These are phyloP conservation scores for Yamadazyma oceani DNA, from an alignment of 1,139 yeast species.

Conservation along the genomic window DNA sequence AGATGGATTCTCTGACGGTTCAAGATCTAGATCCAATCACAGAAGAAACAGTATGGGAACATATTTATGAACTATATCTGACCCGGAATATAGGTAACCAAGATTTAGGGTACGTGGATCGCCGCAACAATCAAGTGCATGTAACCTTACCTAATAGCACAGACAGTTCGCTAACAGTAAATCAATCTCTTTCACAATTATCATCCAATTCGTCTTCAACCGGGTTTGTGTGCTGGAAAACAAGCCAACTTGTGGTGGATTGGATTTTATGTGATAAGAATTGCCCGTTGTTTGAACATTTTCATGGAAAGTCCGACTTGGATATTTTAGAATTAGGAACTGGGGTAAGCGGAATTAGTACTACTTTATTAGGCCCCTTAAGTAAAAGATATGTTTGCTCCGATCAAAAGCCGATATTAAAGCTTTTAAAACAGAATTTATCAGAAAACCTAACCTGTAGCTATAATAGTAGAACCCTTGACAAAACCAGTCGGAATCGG, in stretches of 20 bases:
- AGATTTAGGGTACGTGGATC: constrained; percentile 51
- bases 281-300: constrained; percentile 23
- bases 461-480: not conserved
- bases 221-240: constrained; percentile 68
- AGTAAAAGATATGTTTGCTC: constrained; percentile 51
- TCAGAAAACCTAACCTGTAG: constrained; percentile 26
- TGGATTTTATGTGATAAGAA: constrained; percentile 42
- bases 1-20: no score
- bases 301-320: constrained; percentile 14
- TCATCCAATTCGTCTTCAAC: constrained; percentile 56
- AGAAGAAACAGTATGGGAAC: constrained; percentile 38
- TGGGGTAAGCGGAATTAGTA: constrained; percentile 62
- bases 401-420: constrained; percentile 60
- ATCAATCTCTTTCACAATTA: constrained; percentile 44
- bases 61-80: constrained; percentile 49
- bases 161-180: constrained; percentile 31
- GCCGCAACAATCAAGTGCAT: constrained; percentile 28
- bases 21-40: constrained; percentile 17
- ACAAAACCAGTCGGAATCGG: not conserved
- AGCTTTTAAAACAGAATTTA: constrained; percentile 49
- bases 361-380: constrained; percentile 41
- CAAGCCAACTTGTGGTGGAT: constrained; percentile 50
- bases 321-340: constrained; percentile 62
- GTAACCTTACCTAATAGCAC: constrained; percentile 30
- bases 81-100: constrained; percentile 30